Base-by-base conservation (phyloP, 2,329 filamentous ascomycete species). In the Aspergillus novofumigatus region DNA sequence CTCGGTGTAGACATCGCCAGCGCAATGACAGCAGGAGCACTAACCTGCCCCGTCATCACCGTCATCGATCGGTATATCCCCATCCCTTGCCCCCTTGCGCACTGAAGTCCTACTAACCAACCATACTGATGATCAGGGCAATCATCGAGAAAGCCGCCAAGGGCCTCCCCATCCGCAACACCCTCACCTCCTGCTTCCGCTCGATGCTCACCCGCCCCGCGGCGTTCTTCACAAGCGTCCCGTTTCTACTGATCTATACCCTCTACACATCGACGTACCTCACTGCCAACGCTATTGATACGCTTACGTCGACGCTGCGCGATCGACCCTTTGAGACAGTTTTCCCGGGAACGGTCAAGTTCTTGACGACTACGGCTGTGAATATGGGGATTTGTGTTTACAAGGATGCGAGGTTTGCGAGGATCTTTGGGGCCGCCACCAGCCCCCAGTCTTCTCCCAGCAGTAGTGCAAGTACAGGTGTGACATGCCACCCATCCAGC, bases 251-350 rank as follows among this genome's bases (percentile, higher is more conserved):
- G 23, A 79, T 81, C 55, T 79, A 80, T 57, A 77, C 78, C 53
- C 80, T 96, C 47, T 97, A 97, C 80, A 90, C 87, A 59, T 88
- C 90, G 63, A 97, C 93, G 58, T 97, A 97, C 78, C 78, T 94
- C 11, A 91, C 90, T 1, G 92, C 93, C 62, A 97, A 97, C 78
- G 77, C 83, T 11, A 85, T 96, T 70, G 93, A 97, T 77, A 97
- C 93, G 0, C 73, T 85, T n/a, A 69, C 86, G 48, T 88, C 90
- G 4, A 91, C 89, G 1, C 64, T 86, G 14, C 73, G 78, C 51
- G 77, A 83, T 67, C 75, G 78, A 17, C 78, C 86, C 35, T 83
- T 89, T 6, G 77, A 66, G 9, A 67, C 67, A 64, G 86, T 91
- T 29, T 92, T 90, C 0, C 81, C 89, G 8, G 92, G 92, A 55